A percentile compares a stretch with the other conserved stretches of the same genome.
These are phyloP conservation scores for Myriosclerotinia duriaeana DNA, from an alignment of 2,329 filamentous ascomycete species.

Conservation along the genomic window DNA sequence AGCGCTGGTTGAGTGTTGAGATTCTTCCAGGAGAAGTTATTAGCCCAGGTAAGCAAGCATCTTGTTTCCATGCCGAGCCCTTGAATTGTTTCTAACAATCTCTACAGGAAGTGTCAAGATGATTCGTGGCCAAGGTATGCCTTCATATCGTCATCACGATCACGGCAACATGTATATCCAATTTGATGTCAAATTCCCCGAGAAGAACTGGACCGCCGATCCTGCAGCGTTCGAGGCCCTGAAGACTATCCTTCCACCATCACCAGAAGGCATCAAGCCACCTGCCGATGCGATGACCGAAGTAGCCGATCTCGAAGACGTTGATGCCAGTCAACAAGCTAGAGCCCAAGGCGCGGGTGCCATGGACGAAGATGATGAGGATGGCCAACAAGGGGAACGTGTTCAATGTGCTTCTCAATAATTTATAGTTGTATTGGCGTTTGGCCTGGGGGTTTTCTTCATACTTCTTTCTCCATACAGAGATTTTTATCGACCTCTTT, in stretches of 20 bases:
- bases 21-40: conserved; percentile 95
- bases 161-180: conserved; percentile 95
- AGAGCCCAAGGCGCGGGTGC: conserved; percentile 65
- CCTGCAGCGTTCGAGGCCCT: conserved; percentile 73
- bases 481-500: conserved; percentile 20
- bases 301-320: conserved; percentile 80
- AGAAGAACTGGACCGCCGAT: conserved; percentile 67
- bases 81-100: conserved; percentile 35
- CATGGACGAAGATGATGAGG: conserved; percentile 76
- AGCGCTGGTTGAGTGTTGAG: conserved; percentile 91
- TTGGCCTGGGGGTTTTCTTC: conserved; percentile 19
- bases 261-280: conserved; percentile 58
- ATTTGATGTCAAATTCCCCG: conserved; percentile 96
- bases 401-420: conserved; percentile 89
- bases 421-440: conserved; percentile 26
- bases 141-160: conserved; percentile 91
- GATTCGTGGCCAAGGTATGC: conserved; percentile 96
- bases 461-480: conserved; percentile 9
- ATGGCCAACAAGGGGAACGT: conserved; percentile 73
- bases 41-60: conserved; percentile 69
- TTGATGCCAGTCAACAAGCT: conserved; percentile 67
- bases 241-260: conserved; percentile 79
- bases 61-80: background rate
- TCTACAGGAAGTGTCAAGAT: conserved; percentile 80
- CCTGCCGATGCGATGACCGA: conserved; percentile 89